These are phyloP conservation scores for Buxus sempervirens DNA, from an alignment of 164 flowering plant genomes.

Conservation along the genomic window DNA sequence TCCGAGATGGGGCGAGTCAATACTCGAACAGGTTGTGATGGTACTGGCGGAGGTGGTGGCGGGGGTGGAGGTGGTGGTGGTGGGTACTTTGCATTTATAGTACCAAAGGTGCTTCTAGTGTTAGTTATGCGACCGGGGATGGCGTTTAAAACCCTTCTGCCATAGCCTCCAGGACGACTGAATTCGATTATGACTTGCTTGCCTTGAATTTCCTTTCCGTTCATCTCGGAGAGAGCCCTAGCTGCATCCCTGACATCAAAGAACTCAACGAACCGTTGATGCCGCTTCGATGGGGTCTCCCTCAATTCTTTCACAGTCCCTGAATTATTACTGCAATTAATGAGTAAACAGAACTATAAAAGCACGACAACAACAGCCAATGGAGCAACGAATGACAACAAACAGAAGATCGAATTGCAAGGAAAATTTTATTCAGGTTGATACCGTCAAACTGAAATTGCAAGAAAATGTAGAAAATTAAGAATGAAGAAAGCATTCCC, in stretches of 20 bases:
- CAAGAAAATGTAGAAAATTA: too few species aligned
- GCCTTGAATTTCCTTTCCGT: conserved; percentile 69
- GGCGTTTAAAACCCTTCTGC: conserved; percentile 30
- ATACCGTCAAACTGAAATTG: too few species aligned
- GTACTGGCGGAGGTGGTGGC: too few species aligned
- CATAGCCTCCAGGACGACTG: conserved; percentile 74
- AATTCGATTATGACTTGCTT: conserved; percentile 55
- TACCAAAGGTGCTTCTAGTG: conserved; percentile 2
- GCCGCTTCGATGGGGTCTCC: conserved; percentile 68
- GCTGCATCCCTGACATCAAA: conserved; percentile 76
- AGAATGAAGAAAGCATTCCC: too few species aligned
- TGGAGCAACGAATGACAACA: too few species aligned
- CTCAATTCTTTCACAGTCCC: conserved; percentile 80
- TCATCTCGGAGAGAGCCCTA: conserved; percentile 57
- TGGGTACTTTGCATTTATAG: conserved; percentile 1
- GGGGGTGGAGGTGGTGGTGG: conserved; percentile 12
- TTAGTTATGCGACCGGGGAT: neutral
- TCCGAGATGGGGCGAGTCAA: conserved; percentile 7
- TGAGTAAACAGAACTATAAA: neutral
- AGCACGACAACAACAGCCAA: neutral
- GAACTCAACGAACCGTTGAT: conserved; percentile 77
- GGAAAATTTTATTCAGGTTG: too few species aligned
- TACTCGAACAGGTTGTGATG: too few species aligned
- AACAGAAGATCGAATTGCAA: neutral
- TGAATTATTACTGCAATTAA: conserved; percentile 11